phyloP scores from a whole-genome alignment of 306 rosid species.

The Fragaria iinumae region DNA sequence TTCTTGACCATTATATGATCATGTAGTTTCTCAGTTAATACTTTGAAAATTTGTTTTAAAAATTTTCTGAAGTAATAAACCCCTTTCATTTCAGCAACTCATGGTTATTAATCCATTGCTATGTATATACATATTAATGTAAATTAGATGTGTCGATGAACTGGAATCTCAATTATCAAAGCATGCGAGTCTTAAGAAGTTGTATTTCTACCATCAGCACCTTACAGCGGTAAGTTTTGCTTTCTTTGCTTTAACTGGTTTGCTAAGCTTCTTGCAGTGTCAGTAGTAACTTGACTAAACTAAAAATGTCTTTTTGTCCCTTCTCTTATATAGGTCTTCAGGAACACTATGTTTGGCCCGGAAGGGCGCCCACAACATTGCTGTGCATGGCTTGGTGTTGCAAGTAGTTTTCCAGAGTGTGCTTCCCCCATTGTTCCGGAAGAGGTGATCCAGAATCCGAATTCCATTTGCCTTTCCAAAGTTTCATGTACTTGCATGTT shows the following conservation, averaged over 20 bases:
- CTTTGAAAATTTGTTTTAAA: background rate
- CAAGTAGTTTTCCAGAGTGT: slow-evolving; percentile 98
- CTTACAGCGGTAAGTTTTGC: slow-evolving; percentile 77
- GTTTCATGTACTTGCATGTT: slow-evolving; percentile 15
- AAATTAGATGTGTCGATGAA: slow-evolving; percentile 87
- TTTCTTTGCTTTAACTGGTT: slow-evolving; percentile 20
- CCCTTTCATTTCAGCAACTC: slow-evolving; percentile 1
- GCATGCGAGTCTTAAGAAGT: slow-evolving; percentile 90
- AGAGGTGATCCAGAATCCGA: slow-evolving; percentile 55
- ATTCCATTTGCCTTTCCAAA: slow-evolving; percentile 15
- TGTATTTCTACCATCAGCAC: slow-evolving; percentile 94
- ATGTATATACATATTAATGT: background rate
- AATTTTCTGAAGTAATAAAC: background rate
- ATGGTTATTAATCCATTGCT: background rate
- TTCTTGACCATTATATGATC: background rate
- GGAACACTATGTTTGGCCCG: slow-evolving; percentile 99
- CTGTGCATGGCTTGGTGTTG: slow-evolving; percentile 99
- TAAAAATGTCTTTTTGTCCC: slow-evolving; percentile 23
- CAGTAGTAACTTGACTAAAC: background rate
- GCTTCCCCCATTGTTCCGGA: slow-evolving; percentile 88
- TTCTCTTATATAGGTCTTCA: slow-evolving; percentile 63
- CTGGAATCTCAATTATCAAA: slow-evolving; percentile 84
- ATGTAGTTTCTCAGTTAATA: background rate
- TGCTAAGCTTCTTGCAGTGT: background rate
- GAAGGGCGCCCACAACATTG: slow-evolving; percentile 99